phyloP scores from a whole-genome alignment of 2,329 filamentous ascomycete species.

The Penicillium oxalicum region DNA sequence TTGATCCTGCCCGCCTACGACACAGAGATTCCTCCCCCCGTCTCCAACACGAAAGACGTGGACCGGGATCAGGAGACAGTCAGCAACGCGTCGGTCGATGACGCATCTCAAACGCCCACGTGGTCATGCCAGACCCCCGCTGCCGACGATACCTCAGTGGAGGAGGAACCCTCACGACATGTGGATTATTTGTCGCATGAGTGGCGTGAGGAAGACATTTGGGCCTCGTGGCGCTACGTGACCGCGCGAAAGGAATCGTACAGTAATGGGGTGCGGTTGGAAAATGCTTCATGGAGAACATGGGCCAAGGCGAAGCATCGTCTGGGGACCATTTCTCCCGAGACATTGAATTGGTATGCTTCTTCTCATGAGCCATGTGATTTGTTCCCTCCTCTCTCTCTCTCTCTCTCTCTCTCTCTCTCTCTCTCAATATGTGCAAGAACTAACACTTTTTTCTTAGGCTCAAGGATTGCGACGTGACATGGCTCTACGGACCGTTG shows the following conservation, averaged over 20 bases:
- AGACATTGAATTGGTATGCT: slow-evolving; percentile 84
- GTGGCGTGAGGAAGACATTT: slow-evolving; percentile 94
- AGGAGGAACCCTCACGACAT: slow-evolving; percentile 70
- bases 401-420: no score
- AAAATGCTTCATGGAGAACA: slow-evolving; percentile 95
- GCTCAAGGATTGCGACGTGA: slow-evolving; percentile 95
- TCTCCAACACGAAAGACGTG: slow-evolving; percentile 28
- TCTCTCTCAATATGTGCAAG: not conserved
- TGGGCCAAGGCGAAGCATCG: slow-evolving; percentile 92
- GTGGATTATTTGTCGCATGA: slow-evolving; percentile 94
- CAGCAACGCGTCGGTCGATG: slow-evolving; percentile 19
- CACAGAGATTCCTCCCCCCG: slow-evolving; percentile 39
- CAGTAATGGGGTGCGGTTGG: slow-evolving; percentile 71
- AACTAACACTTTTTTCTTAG: slow-evolving; percentile 43
- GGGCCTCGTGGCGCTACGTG: slow-evolving; percentile 94
- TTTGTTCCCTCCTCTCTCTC: not conserved
- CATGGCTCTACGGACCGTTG: slow-evolving; percentile 91
- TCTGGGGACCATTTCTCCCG: slow-evolving; percentile 79
- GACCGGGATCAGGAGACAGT: slow-evolving; percentile 7
- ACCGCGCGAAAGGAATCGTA: slow-evolving; percentile 73
- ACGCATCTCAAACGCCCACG: slow-evolving; percentile 42
- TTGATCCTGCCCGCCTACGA: slow-evolving; percentile 42
- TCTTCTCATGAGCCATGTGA: not conserved
- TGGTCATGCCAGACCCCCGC: slow-evolving; percentile 58
- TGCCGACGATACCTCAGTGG: slow-evolving; percentile 73